These are phyloP conservation scores for Pseudocercospora eumusae DNA, from an alignment of 2,329 filamentous ascomycete species.

Conservation along the genomic window DNA sequence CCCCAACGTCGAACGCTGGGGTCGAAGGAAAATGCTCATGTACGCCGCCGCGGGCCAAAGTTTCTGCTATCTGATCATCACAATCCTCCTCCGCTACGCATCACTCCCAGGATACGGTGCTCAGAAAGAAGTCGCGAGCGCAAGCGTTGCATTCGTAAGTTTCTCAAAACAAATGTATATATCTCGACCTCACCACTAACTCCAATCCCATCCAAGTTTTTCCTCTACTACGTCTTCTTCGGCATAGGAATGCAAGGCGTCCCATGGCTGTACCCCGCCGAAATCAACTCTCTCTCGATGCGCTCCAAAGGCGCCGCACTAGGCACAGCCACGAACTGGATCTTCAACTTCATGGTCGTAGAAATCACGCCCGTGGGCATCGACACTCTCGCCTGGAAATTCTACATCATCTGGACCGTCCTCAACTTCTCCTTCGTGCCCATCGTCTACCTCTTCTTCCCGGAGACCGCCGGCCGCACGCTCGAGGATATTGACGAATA, in stretches of 20 bases:
- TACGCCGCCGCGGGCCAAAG: slow-evolving; percentile 57
- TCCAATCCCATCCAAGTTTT: too few relatives aligned
- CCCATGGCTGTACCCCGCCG: slow-evolving; percentile 48
- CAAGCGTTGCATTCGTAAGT: slow-evolving; percentile 24
- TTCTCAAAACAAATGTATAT: too few relatives aligned
- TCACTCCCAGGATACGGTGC: slow-evolving; percentile 39
- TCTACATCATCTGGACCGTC: slow-evolving; percentile 52
- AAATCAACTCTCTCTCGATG: slow-evolving; percentile 54
- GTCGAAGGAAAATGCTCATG: slow-evolving; percentile 62
- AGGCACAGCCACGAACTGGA: slow-evolving; percentile 55
- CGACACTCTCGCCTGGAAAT: slow-evolving; percentile 36
- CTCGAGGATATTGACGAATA: slow-evolving; percentile 40
- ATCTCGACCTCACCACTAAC: too few relatives aligned
- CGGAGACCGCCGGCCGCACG: slow-evolving; percentile 39
- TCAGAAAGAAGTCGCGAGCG: slow-evolving; percentile 40
- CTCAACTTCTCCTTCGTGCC: slow-evolving; percentile 55
- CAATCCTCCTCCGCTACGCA: slow-evolving; percentile 49
- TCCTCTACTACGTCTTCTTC: slow-evolving; percentile 58
- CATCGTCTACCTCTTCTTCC: slow-evolving; percentile 46
- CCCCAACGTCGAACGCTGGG: slow-evolving; percentile 54
- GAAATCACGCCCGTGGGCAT: slow-evolving; percentile 39
- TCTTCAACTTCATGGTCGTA: slow-evolving; percentile 49
- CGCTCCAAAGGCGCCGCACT: slow-evolving; percentile 53
- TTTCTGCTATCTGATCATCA: slow-evolving; percentile 56
- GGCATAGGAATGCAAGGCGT: slow-evolving; percentile 45